Conservation (phyloP, 116 monocot species). For the Dioscorea cayenensis region DNA sequence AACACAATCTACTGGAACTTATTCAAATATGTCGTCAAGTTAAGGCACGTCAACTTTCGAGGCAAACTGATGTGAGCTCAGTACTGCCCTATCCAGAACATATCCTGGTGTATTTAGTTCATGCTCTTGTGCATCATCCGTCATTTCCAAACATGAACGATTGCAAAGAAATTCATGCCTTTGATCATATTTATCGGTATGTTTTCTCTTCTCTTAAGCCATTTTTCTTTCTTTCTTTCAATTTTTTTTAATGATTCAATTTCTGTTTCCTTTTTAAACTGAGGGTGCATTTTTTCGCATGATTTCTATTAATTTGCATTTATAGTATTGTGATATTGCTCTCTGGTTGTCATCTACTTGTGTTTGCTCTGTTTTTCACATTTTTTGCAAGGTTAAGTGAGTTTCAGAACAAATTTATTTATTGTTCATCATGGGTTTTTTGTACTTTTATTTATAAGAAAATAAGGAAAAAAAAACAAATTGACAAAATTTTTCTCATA, state of each 20-base stretch:
- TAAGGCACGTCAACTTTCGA: constrained; percentile 67
- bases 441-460: neutral
- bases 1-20: constrained; percentile 66
- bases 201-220: neutral
- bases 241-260: neutral
- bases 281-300: neutral
- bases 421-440: neutral
- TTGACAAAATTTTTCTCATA: neutral
- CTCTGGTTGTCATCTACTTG: neutral
- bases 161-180: constrained; percentile 38
- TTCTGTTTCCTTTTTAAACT: neutral
- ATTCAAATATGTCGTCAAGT: constrained; percentile 79
- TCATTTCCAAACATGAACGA: constrained; percentile 58
- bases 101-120: constrained; percentile 79
- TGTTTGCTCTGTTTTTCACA: neutral
- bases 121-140: constrained; percentile 88
- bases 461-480: neutral
- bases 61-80: constrained; percentile 60
- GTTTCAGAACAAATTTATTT: too few relatives aligned
- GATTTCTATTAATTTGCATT: neutral
- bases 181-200: constrained; percentile 82
- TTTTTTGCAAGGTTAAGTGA: neutral
- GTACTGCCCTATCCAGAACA: constrained; percentile 70
- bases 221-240: neutral
- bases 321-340: neutral